Conservation (phyloP, 1,139 yeast genomes). For the Blastobotrys aristatus region DNA sequence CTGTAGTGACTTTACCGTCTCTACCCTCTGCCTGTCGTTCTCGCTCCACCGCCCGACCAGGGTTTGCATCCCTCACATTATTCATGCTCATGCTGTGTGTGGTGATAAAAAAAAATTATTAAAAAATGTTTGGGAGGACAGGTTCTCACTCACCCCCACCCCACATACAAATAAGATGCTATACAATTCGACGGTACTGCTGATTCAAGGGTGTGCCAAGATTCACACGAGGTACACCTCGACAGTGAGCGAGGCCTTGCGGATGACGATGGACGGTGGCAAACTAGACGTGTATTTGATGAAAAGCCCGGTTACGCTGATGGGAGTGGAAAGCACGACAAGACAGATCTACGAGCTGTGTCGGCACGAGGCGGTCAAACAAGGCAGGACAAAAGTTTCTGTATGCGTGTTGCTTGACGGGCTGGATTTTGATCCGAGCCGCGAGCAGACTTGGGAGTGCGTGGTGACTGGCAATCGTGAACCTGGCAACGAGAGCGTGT, state of each 20-base stretch:
- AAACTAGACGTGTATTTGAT: constrained; percentile 33
- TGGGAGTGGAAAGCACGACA: constrained; percentile 30
- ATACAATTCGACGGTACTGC: constrained; percentile 25
- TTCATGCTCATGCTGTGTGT: background rate
- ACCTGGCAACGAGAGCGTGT: constrained; percentile 21
- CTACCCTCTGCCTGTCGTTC: constrained; percentile 28
- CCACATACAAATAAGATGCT: constrained; percentile 22
- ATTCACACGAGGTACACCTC: constrained; percentile 22
- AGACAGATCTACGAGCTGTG: constrained; percentile 31
- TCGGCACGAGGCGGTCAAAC: constrained; percentile 20
- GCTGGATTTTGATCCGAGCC: constrained; percentile 25
- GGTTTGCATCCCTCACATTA: constrained; percentile 25
- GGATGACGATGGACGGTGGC: constrained; percentile 31
- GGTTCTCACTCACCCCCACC: background rate
- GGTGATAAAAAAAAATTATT: background rate
- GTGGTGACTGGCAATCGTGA: constrained; percentile 30
- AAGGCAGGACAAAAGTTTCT: constrained; percentile 25
- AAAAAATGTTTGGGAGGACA: background rate
- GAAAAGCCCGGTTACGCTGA: constrained; percentile 27
- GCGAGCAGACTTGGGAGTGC: constrained; percentile 34
- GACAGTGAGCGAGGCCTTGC: constrained; percentile 28
- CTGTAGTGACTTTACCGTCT: constrained; percentile 7
- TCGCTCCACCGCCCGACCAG: constrained; percentile 27
- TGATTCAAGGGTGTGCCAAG: constrained; percentile 22
- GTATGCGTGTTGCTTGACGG: constrained; percentile 37